phyloP scores from a whole-genome alignment of 345 rosid genomes.

The Corymbia maculata region DNA sequence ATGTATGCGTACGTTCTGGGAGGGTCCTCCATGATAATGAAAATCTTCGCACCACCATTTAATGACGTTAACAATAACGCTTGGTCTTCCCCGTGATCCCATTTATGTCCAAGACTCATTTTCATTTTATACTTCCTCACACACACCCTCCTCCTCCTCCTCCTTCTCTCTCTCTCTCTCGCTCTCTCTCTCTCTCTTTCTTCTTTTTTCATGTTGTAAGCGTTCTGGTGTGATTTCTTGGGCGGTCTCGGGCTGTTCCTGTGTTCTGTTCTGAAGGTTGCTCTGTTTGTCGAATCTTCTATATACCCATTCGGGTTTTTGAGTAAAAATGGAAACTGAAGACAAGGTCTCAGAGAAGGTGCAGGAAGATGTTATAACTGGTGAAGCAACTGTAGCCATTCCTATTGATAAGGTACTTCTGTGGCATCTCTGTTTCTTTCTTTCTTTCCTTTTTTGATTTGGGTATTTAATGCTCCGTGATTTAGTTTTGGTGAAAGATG shows the following conservation, averaged over 20 bases:
- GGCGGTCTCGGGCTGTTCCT: background rate
- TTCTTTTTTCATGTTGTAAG: background rate
- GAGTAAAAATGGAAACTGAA: background rate
- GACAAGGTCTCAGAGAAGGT: background rate
- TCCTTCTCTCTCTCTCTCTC: background rate
- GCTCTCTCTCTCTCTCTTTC: background rate
- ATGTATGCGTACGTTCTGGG: background rate
- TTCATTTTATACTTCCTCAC: background rate
- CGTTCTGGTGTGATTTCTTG: background rate
- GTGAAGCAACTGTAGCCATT: background rate
- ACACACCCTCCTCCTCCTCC: background rate
- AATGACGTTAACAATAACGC: background rate
- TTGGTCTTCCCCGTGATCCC: background rate
- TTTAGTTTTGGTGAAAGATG: background rate
- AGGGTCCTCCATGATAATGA: background rate
- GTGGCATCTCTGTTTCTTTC: background rate
- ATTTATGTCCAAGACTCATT: background rate
- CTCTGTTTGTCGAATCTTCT: background rate
- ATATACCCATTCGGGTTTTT: background rate
- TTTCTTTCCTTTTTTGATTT: background rate
- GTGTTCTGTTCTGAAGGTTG: background rate
- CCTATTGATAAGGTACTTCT: background rate
- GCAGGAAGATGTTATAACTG: background rate
- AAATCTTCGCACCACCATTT: background rate
- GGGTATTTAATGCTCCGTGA: background rate